These are phyloP conservation scores for Fusarium musae DNA, from an alignment of 2,329 filamentous ascomycete genomes.

Conservation along the genomic window DNA sequence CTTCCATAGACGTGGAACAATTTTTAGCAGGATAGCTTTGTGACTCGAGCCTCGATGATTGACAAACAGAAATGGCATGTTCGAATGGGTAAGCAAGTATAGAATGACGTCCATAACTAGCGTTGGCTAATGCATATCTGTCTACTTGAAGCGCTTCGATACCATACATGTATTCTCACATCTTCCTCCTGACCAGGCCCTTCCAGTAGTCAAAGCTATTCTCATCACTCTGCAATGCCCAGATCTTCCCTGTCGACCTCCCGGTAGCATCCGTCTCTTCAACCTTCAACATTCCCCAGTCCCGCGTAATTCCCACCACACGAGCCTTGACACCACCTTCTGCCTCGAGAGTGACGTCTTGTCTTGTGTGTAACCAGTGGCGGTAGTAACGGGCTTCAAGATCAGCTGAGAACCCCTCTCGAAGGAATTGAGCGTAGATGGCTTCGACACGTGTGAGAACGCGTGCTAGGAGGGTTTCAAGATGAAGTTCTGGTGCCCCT, in stretches of 20 bases:
- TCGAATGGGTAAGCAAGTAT: background rate
- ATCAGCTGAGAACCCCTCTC: slow-evolving; percentile 76
- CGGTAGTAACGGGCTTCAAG: slow-evolving; percentile 83
- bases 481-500: slow-evolving; percentile 66
- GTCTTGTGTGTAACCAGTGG: slow-evolving; percentile 86
- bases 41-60: background rate
- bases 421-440: slow-evolving; percentile 79
- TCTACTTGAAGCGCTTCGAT: too few relatives aligned
- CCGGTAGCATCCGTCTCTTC: slow-evolving; percentile 84
- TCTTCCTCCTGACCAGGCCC: slow-evolving; percentile 84
- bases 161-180: slow-evolving; percentile 52
- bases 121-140: too few relatives aligned
- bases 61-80: background rate
- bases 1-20: background rate
- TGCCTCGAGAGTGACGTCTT: slow-evolving; percentile 78
- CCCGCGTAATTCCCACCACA: slow-evolving; percentile 88
- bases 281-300: slow-evolving; percentile 87
- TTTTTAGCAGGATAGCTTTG: background rate
- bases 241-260: slow-evolving; percentile 78
- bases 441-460: slow-evolving; percentile 82
- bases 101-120: fast-evolving
- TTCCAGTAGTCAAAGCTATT: slow-evolving; percentile 99
- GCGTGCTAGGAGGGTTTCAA: slow-evolving; percentile 84
- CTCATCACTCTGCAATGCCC: slow-evolving; percentile 91
- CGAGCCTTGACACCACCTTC: slow-evolving; percentile 79